Evolutionary conservation across 805 yeast genomes (phyloP), one percentile per base, ranked within the genome.

Genomic region (Candida methanosorbosa): DNA sequence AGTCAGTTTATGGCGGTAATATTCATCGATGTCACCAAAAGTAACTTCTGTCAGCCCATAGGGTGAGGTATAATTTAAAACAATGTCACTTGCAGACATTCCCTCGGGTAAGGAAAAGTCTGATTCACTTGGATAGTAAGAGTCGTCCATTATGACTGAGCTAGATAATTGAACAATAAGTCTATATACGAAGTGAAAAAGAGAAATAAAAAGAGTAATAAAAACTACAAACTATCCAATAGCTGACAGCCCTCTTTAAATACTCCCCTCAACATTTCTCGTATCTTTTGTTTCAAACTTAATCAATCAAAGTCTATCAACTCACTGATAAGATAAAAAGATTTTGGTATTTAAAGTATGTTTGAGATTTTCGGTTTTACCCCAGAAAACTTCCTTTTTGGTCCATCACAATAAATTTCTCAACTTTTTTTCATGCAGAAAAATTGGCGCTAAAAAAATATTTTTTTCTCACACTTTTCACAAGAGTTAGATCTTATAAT

Each of bases 21-120:
- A 54, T 11, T 39, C 31, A 42, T 74, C 75, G 3, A 75, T 32
- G 19, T 70, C 68, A 3, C 43, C 48, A 34, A 73, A 68, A 0
- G 68, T 45, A 4, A 67, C 43, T 9, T 49, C 41, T 0, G 59
- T 42, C 9, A 42, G 51, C 2, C 78, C 78, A 31, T 52, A 57
- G 1, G 61, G 53, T 3, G 72, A 57, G 0, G 71, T 66, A 41
- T 59, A 72, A 36, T 59, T 63, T 8, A 72, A 35, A 0, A 52
- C 15, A 16, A 52, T 44, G 12, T 38, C 36, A 4, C 36, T 14
- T 6, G 55, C 50, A 21, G 44, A 31, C 8, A 33, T 5, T 3
- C 48, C 52, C 4, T 19, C 30, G 4, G 54, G 53, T n/a, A 45
- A 38, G 2, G 29, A 18, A 13, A 36, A 24, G 25, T 37, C 37